Percentiles rank a stretch among this genome's conserved stretches.
phyloP scores from a whole-genome alignment of 306 rosid genomes.

The Fragaria vesca region DNA sequence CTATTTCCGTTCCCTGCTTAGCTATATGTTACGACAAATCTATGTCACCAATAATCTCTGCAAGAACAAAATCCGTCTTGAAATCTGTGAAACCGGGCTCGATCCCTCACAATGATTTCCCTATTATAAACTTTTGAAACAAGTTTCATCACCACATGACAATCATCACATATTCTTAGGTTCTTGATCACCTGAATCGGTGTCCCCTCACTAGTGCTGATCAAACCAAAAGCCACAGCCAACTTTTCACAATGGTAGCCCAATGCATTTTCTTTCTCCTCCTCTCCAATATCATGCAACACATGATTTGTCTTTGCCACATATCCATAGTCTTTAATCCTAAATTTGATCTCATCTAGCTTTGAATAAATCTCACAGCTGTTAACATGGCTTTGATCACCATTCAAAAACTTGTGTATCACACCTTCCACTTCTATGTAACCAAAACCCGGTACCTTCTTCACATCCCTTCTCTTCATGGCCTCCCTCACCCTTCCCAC shows the following conservation, averaged over 20 bases:
- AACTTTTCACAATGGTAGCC: slow-evolving; percentile 85
- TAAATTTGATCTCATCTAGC: slow-evolving; percentile 77
- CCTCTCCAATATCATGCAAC: slow-evolving; percentile 92
- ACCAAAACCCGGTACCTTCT: slow-evolving; percentile 80
- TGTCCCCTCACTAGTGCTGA: slow-evolving; percentile 58
- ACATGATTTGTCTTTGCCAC: slow-evolving; percentile 63
- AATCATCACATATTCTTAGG: slow-evolving; percentile 82
- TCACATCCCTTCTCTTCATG: slow-evolving; percentile 70
- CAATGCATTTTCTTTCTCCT: slow-evolving; percentile 81
- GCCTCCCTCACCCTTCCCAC: slow-evolving; percentile 75
- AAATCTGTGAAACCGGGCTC: slow-evolving; percentile 85
- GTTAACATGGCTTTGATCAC: slow-evolving; percentile 58
- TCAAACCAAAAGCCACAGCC: slow-evolving; percentile 85
- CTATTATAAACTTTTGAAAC: slow-evolving; percentile 56
- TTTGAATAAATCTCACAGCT: slow-evolving; percentile 67
- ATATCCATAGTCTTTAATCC: slow-evolving; percentile 56
- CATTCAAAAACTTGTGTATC: slow-evolving; percentile 70
- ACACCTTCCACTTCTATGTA: slow-evolving; percentile 63
- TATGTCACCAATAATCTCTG: slow-evolving; percentile 78
- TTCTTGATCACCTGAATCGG: slow-evolving; percentile 82
- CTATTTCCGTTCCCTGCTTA: not conserved
- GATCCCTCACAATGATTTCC: slow-evolving; percentile 80
- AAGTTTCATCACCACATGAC: slow-evolving; percentile 74
- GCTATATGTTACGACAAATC: not conserved
- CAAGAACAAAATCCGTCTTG: slow-evolving; percentile 76